A percentile compares a stretch with the other conserved stretches of the same genome.
Evolutionary conservation across 179 eudicot species (phyloP).

Genomic region (Pouteria campechiana): DNA sequence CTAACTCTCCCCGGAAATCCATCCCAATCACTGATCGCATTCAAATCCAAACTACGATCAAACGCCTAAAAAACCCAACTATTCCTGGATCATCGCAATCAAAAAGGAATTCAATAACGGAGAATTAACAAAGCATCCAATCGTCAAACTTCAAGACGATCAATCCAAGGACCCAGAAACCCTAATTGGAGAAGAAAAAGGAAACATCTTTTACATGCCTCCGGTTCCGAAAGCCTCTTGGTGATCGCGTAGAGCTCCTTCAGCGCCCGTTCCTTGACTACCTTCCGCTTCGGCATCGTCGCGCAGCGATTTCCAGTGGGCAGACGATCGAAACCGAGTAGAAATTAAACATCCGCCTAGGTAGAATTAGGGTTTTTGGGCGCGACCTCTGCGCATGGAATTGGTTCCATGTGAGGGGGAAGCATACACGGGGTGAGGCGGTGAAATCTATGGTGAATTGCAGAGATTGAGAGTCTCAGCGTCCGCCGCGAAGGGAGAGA

Average conservation of each 20-base stretch:
- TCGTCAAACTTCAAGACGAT: neutral
- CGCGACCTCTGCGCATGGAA: too few species aligned
- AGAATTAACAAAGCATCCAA: neutral
- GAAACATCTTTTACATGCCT: conserved; percentile 16
- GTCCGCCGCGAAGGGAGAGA: too few species aligned
- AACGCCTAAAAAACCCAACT: neutral
- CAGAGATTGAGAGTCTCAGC: too few species aligned
- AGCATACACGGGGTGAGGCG: neutral
- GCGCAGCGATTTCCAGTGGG: neutral
- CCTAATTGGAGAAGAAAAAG: neutral
- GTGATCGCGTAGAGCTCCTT: conserved; percentile 13
- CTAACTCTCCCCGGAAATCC: neutral
- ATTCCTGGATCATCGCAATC: too few species aligned
- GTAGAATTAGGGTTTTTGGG: conserved; percentile 1
- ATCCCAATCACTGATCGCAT: neutral
- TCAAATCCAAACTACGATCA: neutral
- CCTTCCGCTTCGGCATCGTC: conserved; percentile 14
- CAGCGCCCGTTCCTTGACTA: conserved; percentile 20
- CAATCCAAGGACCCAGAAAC: neutral
- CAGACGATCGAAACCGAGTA: neutral
- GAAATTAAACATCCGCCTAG: neutral
- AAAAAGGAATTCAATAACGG: neutral
- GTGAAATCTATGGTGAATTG: too few species aligned
- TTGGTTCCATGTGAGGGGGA: neutral
- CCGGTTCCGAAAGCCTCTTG: conserved; percentile 3